These are phyloP conservation scores for Microdochium paspali DNA, from an alignment of 2,329 filamentous ascomycete genomes.

Conservation along the genomic window DNA sequence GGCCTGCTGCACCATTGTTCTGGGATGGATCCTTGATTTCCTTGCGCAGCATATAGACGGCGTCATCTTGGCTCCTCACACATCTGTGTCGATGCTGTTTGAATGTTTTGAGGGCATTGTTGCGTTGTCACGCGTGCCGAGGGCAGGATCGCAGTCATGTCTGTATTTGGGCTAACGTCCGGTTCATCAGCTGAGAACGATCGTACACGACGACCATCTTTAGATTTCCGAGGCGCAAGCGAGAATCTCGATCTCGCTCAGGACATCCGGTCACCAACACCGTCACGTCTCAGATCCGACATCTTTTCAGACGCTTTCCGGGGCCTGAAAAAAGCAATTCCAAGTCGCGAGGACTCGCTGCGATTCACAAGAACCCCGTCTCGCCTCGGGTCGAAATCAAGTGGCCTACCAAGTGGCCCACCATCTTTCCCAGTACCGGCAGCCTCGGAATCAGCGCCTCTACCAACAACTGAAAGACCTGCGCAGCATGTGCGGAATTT, in stretches of 20 bases:
- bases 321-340: constrained; percentile 37
- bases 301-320: constrained; percentile 42
- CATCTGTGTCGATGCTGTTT: background rate
- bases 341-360: constrained; percentile 30
- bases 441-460: constrained; percentile 13
- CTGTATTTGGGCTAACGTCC: constrained; percentile 17
- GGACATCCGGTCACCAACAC: constrained; percentile 12
- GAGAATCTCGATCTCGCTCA: constrained; percentile 13
- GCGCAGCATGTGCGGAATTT: constrained; percentile 42
- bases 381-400: constrained; percentile 25
- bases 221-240: constrained; percentile 11
- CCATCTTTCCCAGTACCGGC: constrained; percentile 7
- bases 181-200: constrained; percentile 11
- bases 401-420: constrained; percentile 8
- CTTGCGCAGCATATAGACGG: background rate
- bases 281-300: constrained; percentile 31
- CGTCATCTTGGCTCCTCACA: background rate
- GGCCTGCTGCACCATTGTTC: background rate
- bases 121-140: background rate
- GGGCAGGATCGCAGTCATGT: constrained; percentile 12
- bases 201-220: background rate
- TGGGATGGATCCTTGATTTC: background rate
- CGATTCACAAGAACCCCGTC: constrained; percentile 35
- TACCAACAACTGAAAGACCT: constrained; percentile 8
- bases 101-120: background rate